phyloP scores from a whole-genome alignment of 177 flowering plant genomes.

The Vitis hybrid region DNA sequence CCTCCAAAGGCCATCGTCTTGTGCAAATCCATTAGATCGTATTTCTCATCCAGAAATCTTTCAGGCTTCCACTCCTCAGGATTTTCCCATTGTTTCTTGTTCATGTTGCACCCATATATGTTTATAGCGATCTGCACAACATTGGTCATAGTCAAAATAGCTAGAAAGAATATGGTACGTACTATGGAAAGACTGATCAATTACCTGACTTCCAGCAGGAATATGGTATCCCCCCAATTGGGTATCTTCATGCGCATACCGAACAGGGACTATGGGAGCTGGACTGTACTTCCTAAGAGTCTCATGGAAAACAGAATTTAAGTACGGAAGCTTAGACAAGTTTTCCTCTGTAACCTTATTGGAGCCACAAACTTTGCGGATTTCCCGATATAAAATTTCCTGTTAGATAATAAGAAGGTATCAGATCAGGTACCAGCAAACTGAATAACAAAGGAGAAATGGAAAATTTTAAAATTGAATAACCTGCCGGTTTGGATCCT shows the following conservation, averaged over 20 bases:
- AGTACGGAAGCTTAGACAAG: constrained; percentile 61
- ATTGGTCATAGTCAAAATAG: not conserved
- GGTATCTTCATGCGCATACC: constrained; percentile 85
- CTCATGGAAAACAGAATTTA: constrained; percentile 88
- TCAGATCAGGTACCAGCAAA: not conserved
- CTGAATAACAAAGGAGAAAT: not conserved
- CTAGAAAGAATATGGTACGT: not conserved
- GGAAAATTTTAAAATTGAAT: not conserved
- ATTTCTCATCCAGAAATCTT: constrained; percentile 60
- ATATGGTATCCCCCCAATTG: constrained; percentile 76
- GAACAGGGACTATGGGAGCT: constrained; percentile 69
- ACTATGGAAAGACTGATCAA: constrained; percentile 7
- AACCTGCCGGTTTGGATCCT: constrained; percentile 61
- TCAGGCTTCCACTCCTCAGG: constrained; percentile 88
- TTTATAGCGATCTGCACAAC: constrained; percentile 73
- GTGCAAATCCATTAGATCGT: constrained; percentile 61
- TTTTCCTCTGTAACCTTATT: constrained; percentile 66
- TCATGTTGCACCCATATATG: constrained; percentile 88
- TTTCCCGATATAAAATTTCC: constrained; percentile 58
- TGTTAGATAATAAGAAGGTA: constrained; percentile 19
- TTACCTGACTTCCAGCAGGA: constrained; percentile 79
- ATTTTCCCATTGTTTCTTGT: constrained; percentile 70
- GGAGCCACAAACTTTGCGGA: constrained; percentile 60
- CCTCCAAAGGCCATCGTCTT: constrained; percentile 96
- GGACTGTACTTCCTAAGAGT: constrained; percentile 84